A percentile compares a stretch with the other conserved stretches of the same genome.
Conservation (phyloP, 1,284 basidiomycete species). For the Cutaneotrichosporon daszewskae region DNA sequence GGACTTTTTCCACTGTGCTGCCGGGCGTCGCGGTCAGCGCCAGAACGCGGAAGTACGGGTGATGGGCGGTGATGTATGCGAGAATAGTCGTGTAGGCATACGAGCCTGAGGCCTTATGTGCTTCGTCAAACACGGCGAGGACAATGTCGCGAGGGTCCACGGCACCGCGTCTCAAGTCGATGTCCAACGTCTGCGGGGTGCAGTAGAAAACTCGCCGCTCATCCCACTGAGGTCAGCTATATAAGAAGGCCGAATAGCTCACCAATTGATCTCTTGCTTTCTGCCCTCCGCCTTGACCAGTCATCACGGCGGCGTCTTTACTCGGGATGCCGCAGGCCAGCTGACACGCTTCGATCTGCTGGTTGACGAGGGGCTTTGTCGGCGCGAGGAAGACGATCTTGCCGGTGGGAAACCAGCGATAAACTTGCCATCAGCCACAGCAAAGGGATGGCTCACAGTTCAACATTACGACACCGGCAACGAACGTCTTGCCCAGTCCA, state of each 20-base stretch:
- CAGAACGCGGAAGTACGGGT: constrained; percentile 86
- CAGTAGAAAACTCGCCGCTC: constrained; percentile 91
- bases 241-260: constrained; percentile 36
- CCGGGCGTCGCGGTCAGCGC: constrained; percentile 96
- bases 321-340: constrained; percentile 90
- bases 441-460: constrained; percentile 59
- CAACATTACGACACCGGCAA: constrained; percentile 93
- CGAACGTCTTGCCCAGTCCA: constrained; percentile 96
- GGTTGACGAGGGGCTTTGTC: constrained; percentile 89
- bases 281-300: constrained; percentile 56
- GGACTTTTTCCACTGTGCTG: constrained; percentile 75
- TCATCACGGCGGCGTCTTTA: constrained; percentile 76
- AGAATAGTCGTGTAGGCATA: constrained; percentile 90
- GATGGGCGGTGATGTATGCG: constrained; percentile 84
- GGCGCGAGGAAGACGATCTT: constrained; percentile 95
- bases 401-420: constrained; percentile 87
- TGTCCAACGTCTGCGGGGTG: constrained; percentile 93
- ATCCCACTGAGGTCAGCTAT: constrained; percentile 36
- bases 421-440: constrained; percentile 54
- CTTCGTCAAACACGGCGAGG: constrained; percentile 77
- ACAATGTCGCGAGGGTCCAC: constrained; percentile 70
- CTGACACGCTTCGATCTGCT: constrained; percentile 92
- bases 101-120: constrained; percentile 87
- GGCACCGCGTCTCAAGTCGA: constrained; percentile 69
- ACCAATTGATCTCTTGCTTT: constrained; percentile 60